Conservation (phyloP, 176 grass and related monocot genomes). For the Pontederia crassipes region DNA sequence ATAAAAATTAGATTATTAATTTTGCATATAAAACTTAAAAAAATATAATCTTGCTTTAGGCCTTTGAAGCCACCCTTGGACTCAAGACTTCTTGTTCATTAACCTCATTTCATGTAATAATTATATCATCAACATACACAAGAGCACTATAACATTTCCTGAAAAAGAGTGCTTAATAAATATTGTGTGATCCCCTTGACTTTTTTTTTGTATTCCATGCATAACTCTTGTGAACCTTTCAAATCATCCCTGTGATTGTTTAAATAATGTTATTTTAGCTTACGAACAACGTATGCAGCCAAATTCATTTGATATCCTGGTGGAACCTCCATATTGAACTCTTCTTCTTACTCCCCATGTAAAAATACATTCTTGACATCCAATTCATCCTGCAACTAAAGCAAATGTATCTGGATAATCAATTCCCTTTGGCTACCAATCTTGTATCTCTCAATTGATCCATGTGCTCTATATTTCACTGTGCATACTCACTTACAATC, state of each 20-base stretch:
- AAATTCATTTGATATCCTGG: not conserved
- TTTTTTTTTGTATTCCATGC: not conserved
- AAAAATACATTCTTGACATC: not conserved
- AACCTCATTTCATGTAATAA: not conserved
- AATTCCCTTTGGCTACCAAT: not conserved
- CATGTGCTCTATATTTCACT: not conserved
- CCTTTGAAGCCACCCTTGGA: too few species aligned
- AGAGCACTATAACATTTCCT: not conserved
- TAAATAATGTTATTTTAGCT: not conserved
- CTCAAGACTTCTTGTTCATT: not conserved
- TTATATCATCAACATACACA: constrained; percentile 8
- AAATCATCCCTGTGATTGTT: not conserved
- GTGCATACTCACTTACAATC: not conserved
- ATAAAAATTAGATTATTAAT: too few species aligned
- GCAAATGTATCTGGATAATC: not conserved
- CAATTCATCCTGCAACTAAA: not conserved
- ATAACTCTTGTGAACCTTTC: not conserved
- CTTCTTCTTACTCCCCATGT: not conserved
- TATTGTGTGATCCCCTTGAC: not conserved
- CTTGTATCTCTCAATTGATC: not conserved
- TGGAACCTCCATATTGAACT: not conserved
- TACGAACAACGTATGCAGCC: not conserved
- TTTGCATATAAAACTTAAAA: too few species aligned
- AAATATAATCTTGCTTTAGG: too few species aligned
- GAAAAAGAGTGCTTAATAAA: not conserved